Base-by-base conservation (phyloP, 2,329 filamentous ascomycete species). In the Cladophialophora carrionii region DNA sequence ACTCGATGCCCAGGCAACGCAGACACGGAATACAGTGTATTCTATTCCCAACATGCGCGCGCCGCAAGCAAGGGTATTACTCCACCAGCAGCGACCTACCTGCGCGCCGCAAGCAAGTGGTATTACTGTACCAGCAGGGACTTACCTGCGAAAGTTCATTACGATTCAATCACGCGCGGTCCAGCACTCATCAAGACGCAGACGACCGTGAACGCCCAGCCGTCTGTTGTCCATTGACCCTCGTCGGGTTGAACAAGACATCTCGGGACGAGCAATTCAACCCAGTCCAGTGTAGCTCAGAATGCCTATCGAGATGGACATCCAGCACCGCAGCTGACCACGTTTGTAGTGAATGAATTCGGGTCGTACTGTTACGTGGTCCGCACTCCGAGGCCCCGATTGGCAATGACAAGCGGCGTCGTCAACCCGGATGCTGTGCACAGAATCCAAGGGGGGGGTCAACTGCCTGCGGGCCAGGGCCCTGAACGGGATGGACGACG, bases 401-500 rank as follows among this genome's bases (percentile, higher is more conserved):
- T n/a, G 6, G 81, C 81, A 37, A 83, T 81, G 3, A 81, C 73
- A 58, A 85, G 77, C 0, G 83, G 83, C 0, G 83, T 85, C 0
- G 83, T 83, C 9, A 85, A 68, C 0, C 82, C 82, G 66, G 84
- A 85, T 0, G 76, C 78, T 0, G 75, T 32, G 66, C 82, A 83
- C 0, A 85, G 73, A 0, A 76, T 57, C 80, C 82, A 85, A 0
- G 83, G 83, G 55, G 85, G 70, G n/a, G n/a, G n/a, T 78, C 78
- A 82, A 37, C 70, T 74, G 0, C 75, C 73, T 17, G 71, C 73
- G n/a, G n/a, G n/a, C n/a, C n/a, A n/a, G n/a, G n/a, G n/a, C n/a
- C 5, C 78, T 79, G 71, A 84, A 85, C 0, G 81, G 83, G 22
- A 87, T 85, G 24, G 82, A 80, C 4, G 83, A 84, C 74, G 88